Evolutionary conservation across 192 early-diverging fungal species (phyloP).

Genomic region (Entomortierella beljakovae): DNA sequence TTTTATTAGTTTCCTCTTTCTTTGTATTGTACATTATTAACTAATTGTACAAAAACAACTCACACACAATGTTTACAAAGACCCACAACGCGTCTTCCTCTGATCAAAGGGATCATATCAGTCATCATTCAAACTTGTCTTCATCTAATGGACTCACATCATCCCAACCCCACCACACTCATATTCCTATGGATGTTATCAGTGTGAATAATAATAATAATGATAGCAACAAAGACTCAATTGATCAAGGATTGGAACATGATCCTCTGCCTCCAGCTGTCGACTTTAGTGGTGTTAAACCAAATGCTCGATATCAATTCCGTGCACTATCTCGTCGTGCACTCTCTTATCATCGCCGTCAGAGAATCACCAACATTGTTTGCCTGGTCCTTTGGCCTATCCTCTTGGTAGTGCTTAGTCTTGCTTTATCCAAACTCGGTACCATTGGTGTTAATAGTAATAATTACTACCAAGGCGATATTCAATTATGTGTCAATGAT

Average conservation of each 20-base stretch:
- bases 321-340: constrained; percentile 34
- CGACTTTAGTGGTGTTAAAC: constrained; percentile 17
- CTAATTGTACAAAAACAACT: too few relatives aligned
- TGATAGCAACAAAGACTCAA: not conserved
- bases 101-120: not conserved
- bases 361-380: constrained; percentile 14
- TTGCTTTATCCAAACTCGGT: not conserved
- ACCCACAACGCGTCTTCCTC: not conserved
- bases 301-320: constrained; percentile 33
- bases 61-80: constrained; percentile 12
- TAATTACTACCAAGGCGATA: not conserved
- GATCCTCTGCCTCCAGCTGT: constrained; percentile 42
- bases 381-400: constrained; percentile 40
- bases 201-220: not conserved
- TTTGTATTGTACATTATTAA: not conserved
- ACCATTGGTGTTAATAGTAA: not conserved
- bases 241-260: not conserved
- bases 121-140: constrained; percentile 10
- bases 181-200: constrained; percentile 39
- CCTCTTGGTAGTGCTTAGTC: constrained; percentile 19
- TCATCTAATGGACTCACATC: constrained; percentile 23
- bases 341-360: constrained; percentile 39
- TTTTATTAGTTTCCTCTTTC: not conserved
- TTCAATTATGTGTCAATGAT: constrained; percentile 29
- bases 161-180: not conserved